Conservation (phyloP, 176 grass and related monocot species). For the Carex kokanica region DNA sequence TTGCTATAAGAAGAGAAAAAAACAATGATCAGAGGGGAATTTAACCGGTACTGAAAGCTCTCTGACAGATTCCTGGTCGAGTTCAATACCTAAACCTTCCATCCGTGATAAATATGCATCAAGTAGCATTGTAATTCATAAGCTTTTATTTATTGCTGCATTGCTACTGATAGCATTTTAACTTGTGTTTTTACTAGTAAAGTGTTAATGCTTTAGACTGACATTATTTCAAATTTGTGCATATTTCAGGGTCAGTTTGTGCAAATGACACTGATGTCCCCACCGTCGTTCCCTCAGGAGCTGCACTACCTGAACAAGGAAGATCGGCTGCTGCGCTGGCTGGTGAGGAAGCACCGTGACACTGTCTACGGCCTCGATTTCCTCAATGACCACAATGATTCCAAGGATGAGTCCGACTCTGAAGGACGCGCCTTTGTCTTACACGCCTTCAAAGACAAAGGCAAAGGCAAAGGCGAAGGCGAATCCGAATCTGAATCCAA, state of each 20-base stretch:
- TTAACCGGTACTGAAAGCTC: neutral
- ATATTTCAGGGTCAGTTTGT: conserved; percentile 78
- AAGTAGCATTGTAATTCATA: neutral
- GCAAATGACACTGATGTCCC: conserved; percentile 97
- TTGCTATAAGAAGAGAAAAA: neutral
- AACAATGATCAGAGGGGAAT: neutral
- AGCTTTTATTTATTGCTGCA: neutral
- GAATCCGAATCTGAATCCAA: no score
- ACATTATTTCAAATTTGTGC: neutral
- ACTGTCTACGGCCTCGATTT: conserved; percentile 74
- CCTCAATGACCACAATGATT: conserved; percentile 52
- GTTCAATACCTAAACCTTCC: neutral
- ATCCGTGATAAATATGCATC: neutral
- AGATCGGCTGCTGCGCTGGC: conserved; percentile 79
- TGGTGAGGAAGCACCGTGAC: conserved; percentile 81
- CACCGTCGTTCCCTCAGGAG: conserved; percentile 72
- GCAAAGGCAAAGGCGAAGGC: conserved; percentile 13
- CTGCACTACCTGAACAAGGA: conserved; percentile 96
- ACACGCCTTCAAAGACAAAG: no score
- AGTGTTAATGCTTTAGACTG: neutral
- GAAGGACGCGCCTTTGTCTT: no score
- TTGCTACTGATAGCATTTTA: no score
- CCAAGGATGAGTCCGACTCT: conserved; percentile 21
- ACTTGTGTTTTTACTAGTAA: neutral
- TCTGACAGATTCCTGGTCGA: neutral